These are phyloP conservation scores for Solanum chilense DNA, from an alignment of 257 asterid species.

Conservation along the genomic window DNA sequence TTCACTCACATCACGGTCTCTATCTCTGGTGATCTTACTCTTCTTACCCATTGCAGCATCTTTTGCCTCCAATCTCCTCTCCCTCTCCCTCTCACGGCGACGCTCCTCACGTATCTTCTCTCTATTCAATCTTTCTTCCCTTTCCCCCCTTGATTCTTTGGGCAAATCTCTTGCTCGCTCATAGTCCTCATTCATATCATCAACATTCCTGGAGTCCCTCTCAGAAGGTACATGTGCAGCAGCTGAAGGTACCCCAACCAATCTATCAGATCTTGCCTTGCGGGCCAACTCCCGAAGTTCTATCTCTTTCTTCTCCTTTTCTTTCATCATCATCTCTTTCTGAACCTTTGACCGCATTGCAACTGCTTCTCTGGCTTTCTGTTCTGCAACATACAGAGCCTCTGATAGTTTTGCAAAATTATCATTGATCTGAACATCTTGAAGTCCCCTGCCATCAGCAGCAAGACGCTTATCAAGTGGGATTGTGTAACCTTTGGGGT, in stretches of 20 bases:
- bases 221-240: slow-evolving; percentile 50
- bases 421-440: slow-evolving; percentile 89
- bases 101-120: slow-evolving; percentile 91
- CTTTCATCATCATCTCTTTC: slow-evolving; percentile 89
- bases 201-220: slow-evolving; percentile 35
- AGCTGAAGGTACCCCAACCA: slow-evolving; percentile 48
- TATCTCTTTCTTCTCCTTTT: slow-evolving; percentile 78
- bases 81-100: slow-evolving; percentile 80
- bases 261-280: slow-evolving; percentile 79
- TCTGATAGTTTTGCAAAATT: slow-evolving; percentile 77
- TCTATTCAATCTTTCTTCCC: slow-evolving; percentile 50
- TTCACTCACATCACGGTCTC: slow-evolving; percentile 86
- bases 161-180: slow-evolving; percentile 51
- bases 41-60: slow-evolving; percentile 87
- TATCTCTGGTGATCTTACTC: slow-evolving; percentile 79
- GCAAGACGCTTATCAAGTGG: slow-evolving; percentile 95
- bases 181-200: slow-evolving; percentile 44
- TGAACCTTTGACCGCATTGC: slow-evolving; percentile 89
- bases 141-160: slow-evolving; percentile 59
- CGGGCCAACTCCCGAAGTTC: slow-evolving; percentile 80
- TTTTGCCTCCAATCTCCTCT: slow-evolving; percentile 80
- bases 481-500: slow-evolving; percentile 86
- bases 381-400: slow-evolving; percentile 74
- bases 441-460: slow-evolving; percentile 94
- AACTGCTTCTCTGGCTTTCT: slow-evolving; percentile 92